Evolutionary conservation across 352 stramenopile genomes (phyloP), one percentile per base, ranked within the genome.

Genomic region (Globisporangium acanthophoron): DNA sequence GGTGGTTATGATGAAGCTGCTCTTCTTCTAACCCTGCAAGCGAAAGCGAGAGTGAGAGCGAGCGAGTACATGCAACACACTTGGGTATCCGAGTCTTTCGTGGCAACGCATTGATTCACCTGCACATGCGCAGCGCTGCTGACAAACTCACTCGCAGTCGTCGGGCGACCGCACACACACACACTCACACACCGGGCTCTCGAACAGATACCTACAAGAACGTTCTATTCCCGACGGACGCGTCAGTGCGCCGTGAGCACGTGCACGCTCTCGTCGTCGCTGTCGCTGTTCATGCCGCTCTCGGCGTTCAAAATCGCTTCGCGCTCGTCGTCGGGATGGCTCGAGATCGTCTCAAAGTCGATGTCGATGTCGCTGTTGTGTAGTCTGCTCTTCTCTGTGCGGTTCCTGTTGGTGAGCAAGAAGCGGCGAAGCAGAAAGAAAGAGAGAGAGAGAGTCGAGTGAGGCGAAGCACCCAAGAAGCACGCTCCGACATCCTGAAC

Each of bases 1-100:
- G 85, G 78, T 80, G 5, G 82, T 92, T 53, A 61, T 91, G 48
- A 85, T 95, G 74, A 95, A 95, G 67, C 68, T 95, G 41, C 63
- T 92, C 29, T 95, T 95, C 69, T 95, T 92, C 61, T 95, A 85
- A 29, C 73, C 45, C 41, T 43, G 35, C 35, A 40, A 40, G 35
- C 35, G 12, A 13, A 18, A 15, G 35, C 8, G 8, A 7, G 9
- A 13, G 12, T 18, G 37, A 43, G 4, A 16, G 37, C 16, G 13
- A 43, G 37, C 11, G 37, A 43, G 35, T 16, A 18, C 37, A 43
- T 15, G 37, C 37, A n/a, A 6, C 37, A 43, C 37, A 43, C 37
- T 43, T 12, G 37, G 37, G 37, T 37, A 37, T 37, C 9, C 6
- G 6, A 43, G 37, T 18, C 37, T 43, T 13, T 18, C 8, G 33